phyloP scores from a whole-genome alignment of 805 yeast genomes.

The Lipomyces kockii region DNA sequence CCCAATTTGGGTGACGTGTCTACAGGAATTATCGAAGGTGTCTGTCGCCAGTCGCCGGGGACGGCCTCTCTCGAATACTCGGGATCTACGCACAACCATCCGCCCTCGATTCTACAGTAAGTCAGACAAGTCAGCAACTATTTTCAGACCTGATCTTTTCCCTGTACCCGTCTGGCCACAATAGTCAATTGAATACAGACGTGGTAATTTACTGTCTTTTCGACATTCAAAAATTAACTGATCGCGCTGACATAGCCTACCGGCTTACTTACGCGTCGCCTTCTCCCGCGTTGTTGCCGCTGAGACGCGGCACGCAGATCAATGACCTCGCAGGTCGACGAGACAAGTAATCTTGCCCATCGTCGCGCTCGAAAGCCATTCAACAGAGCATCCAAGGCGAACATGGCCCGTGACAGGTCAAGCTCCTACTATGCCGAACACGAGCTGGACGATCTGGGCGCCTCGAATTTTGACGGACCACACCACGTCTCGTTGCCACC shows the following conservation, averaged over 20 bases:
- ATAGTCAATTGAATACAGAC: neutral
- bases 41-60: neutral
- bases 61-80: neutral
- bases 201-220: neutral
- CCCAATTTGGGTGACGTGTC: slow-evolving; percentile 1
- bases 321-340: neutral
- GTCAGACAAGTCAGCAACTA: neutral
- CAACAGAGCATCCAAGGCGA: neutral
- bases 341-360: neutral
- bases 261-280: neutral
- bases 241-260: neutral
- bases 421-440: slow-evolving; percentile 4
- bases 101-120: neutral
- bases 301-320: neutral
- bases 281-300: neutral
- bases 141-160: neutral
- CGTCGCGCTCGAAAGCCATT: slow-evolving; percentile 1
- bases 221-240: neutral
- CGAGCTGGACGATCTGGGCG: slow-evolving; percentile 35
- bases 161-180: neutral
- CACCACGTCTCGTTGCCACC: slow-evolving; percentile 33
- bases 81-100: neutral
- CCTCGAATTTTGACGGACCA: slow-evolving; percentile 33
- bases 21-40: neutral
- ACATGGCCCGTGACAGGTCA: neutral